A percentile compares a stretch with the other conserved stretches of the same genome.
phyloP scores from a whole-genome alignment of 1,139 yeast genomes.

The Hyphopichia burtonii region DNA sequence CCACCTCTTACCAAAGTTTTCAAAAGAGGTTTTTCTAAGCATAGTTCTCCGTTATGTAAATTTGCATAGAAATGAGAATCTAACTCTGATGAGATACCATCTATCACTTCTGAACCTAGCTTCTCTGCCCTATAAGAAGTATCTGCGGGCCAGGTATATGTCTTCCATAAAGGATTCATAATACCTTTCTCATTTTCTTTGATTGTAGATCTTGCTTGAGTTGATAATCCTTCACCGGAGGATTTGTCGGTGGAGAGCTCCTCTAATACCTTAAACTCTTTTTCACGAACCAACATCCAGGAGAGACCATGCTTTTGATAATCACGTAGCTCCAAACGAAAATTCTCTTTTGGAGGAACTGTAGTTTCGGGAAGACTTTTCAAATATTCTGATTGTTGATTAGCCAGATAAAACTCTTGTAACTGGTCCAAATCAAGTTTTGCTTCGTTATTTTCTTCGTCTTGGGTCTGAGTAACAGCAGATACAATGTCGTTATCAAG shows the following conservation, averaged over 20 bases:
- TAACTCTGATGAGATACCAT: neutral
- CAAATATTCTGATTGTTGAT: constrained; percentile 53
- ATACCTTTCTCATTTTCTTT: constrained; percentile 45
- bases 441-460: constrained; percentile 11
- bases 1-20: constrained; percentile 72
- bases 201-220: constrained; percentile 27
- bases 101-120: neutral
- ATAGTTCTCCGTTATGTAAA: constrained; percentile 78
- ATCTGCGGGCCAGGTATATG: constrained; percentile 69
- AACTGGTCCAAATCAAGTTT: constrained; percentile 68
- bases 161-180: constrained; percentile 86
- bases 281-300: constrained; percentile 76
- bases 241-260: constrained; percentile 17
- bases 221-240: constrained; percentile 21
- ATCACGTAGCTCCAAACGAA: constrained; percentile 55
- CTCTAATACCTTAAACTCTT: constrained; percentile 46
- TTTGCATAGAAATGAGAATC: constrained; percentile 64
- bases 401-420: constrained; percentile 67
- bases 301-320: constrained; percentile 81
- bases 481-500: neutral
- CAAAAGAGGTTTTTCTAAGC: constrained; percentile 63
- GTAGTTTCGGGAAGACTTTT: constrained; percentile 60
- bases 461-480: constrained; percentile 3
- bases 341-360: constrained; percentile 54
- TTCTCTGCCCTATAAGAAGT: constrained; percentile 17